Evolutionary conservation across 2,329 filamentous ascomycete species (phyloP).

Genomic region (Stachybotrys chartarum): DNA sequence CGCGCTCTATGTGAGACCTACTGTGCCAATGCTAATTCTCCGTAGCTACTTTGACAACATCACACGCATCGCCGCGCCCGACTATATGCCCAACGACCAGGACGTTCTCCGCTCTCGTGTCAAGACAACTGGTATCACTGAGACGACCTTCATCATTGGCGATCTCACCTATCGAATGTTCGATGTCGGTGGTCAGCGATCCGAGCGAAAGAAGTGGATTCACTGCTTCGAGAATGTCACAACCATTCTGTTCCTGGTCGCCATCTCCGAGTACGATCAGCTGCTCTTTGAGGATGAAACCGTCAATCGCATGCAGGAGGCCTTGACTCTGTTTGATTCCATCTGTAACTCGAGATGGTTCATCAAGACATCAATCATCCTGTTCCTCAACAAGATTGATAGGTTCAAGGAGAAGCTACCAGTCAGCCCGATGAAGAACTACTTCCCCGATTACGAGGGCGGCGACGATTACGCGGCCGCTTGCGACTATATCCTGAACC

Average conservation of each 20-base stretch:
- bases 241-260: constrained; percentile 91
- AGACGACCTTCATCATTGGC: constrained; percentile 92
- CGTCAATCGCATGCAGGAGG: constrained; percentile 90
- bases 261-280: constrained; percentile 96
- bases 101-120: constrained; percentile 93
- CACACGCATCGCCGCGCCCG: constrained; percentile 79
- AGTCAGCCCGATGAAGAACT: constrained; percentile 78
- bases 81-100: constrained; percentile 93
- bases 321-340: constrained; percentile 78
- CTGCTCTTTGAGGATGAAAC: constrained; percentile 94
- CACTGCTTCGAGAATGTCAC: constrained; percentile 98
- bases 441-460: constrained; percentile 88
- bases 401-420: constrained; percentile 81
- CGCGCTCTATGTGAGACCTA: not conserved
- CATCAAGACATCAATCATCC: constrained; percentile 80
- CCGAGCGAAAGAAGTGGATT: constrained; percentile 98
- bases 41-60: constrained; percentile 91
- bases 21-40: constrained; percentile 12
- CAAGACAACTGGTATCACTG: constrained; percentile 95
- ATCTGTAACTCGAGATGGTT: constrained; percentile 89
- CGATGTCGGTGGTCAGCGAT: constrained; percentile 91
- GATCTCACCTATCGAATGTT: constrained; percentile 96
- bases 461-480: constrained; percentile 92
- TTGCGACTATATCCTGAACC: constrained; percentile 98
- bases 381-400: constrained; percentile 89